These are phyloP conservation scores for Salvia hispanica DNA, from an alignment of 257 asterid species.

Conservation along the genomic window DNA sequence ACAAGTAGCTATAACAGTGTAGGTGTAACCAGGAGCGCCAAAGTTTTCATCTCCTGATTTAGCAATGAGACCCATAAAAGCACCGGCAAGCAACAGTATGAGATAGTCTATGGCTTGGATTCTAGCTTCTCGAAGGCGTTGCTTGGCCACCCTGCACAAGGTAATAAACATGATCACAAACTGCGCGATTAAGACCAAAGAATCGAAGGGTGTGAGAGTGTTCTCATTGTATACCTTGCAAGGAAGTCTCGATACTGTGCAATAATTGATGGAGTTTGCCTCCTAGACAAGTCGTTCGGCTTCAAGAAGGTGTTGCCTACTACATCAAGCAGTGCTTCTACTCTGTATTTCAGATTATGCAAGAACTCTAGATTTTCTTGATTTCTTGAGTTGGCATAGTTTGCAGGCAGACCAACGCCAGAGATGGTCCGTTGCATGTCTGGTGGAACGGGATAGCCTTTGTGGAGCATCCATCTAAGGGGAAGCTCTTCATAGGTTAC, in stretches of 20 bases:
- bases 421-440: constrained; percentile 58
- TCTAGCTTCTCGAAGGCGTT: constrained; percentile 80
- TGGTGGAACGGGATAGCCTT: constrained; percentile 73
- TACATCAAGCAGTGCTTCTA: constrained; percentile 58
- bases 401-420: constrained; percentile 32
- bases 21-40: constrained; percentile 82
- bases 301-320: constrained; percentile 54
- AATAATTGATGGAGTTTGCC: constrained; percentile 67
- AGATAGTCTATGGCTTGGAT: constrained; percentile 79
- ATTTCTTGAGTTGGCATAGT: neutral
- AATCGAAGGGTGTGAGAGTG: neutral
- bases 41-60: constrained; percentile 75
- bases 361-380: constrained; percentile 55
- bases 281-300: constrained; percentile 70
- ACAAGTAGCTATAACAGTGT: constrained; percentile 93
- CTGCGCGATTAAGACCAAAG: neutral
- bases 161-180: constrained; percentile 23
- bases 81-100: constrained; percentile 88
- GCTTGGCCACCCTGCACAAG: constrained; percentile 72
- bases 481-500: constrained; percentile 74
- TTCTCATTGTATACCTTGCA: constrained; percentile 57
- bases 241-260: constrained; percentile 69
- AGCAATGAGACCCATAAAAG: constrained; percentile 78
- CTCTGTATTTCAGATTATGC: constrained; percentile 59
- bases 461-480: constrained; percentile 82